phyloP scores from a whole-genome alignment of 805 yeast species.

The Saturnispora quitensis region DNA sequence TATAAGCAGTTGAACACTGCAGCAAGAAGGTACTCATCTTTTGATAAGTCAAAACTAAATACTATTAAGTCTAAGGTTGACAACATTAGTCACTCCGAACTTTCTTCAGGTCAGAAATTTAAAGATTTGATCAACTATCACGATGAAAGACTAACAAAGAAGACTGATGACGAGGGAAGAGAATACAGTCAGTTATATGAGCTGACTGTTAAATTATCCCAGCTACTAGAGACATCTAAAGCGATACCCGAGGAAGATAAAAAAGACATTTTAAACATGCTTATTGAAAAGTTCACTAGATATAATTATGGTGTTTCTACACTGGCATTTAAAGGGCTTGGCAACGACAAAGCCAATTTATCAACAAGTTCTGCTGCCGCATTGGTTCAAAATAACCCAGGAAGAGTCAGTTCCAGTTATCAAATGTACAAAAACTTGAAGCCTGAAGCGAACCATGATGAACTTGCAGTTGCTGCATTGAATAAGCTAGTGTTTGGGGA shows the following conservation, averaged over 20 bases:
- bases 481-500: slow-evolving; percentile 20
- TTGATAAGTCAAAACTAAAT: not conserved
- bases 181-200: slow-evolving; percentile 12
- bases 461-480: slow-evolving; percentile 12
- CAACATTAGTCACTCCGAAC: slow-evolving; percentile 4
- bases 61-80: slow-evolving; percentile 5
- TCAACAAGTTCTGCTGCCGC: slow-evolving; percentile 16
- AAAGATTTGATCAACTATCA: slow-evolving; percentile 12
- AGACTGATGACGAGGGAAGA: not conserved
- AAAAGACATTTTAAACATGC: slow-evolving; percentile 15
- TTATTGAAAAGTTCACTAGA: slow-evolving; percentile 19
- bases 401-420: slow-evolving; percentile 28
- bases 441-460: slow-evolving; percentile 8
- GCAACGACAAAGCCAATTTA: slow-evolving; percentile 6
- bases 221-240: slow-evolving; percentile 8
- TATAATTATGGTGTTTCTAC: slow-evolving; percentile 23
- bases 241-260: slow-evolving; percentile 12
- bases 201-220: slow-evolving; percentile 9
- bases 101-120: slow-evolving; percentile 3
- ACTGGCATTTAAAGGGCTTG: slow-evolving; percentile 11
- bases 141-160: slow-evolving; percentile 1
- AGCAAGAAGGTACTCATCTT: not conserved
- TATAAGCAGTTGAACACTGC: not conserved
- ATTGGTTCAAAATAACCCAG: slow-evolving; percentile 28
- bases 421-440: slow-evolving; percentile 20